Evolutionary conservation across 306 rosid species (phyloP).

Genomic region (Delonix regia): DNA sequence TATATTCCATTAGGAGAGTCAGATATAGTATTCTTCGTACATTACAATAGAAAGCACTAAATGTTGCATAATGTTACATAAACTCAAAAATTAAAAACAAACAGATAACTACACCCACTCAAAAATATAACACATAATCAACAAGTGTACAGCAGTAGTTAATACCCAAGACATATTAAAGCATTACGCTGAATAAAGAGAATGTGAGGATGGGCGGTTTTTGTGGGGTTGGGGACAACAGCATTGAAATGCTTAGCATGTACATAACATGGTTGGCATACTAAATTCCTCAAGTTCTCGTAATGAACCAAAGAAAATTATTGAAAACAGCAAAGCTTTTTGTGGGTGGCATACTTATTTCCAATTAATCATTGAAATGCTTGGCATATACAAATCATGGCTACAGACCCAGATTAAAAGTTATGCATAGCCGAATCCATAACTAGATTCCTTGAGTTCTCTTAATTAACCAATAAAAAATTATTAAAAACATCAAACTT

Average conservation of each 20-base stretch:
- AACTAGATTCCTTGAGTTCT: neutral
- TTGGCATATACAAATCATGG: neutral
- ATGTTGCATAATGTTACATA: neutral
- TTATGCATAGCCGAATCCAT: slow-evolving; percentile 5
- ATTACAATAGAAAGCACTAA: neutral
- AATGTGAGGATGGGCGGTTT: neutral
- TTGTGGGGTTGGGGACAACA: neutral
- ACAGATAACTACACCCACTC: neutral
- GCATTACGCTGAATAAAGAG: neutral
- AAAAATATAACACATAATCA: neutral
- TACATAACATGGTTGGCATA: neutral
- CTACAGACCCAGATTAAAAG: slow-evolving; percentile 21
- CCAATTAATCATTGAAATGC: neutral
- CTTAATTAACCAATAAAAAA: slow-evolving; percentile 10
- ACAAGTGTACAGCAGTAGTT: neutral
- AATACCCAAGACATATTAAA: neutral
- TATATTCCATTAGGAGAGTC: neutral
- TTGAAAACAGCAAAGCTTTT: neutral
- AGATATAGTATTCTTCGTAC: neutral
- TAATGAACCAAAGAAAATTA: slow-evolving; percentile 5
- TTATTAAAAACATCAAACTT: neutral
- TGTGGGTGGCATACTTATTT: slow-evolving; percentile 7
- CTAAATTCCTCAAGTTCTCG: slow-evolving; percentile 6
- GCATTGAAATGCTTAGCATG: neutral
- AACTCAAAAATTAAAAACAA: neutral